Percentiles rank a stretch among this genome's conserved stretches.
Evolutionary conservation across 2,329 filamentous ascomycete genomes (phyloP).

Genomic region (Cladosporium cucumerinum): DNA sequence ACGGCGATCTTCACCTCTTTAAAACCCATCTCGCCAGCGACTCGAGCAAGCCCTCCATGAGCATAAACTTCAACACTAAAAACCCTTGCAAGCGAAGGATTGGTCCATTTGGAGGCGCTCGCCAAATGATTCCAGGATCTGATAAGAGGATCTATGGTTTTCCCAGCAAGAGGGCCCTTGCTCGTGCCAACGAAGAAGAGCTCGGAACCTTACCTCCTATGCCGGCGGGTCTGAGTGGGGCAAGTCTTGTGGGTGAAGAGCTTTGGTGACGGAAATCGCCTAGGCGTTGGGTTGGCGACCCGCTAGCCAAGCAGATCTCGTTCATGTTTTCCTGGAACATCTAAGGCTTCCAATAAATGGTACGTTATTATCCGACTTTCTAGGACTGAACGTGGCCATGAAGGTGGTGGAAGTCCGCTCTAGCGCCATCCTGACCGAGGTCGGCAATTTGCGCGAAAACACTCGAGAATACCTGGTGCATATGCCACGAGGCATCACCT

Average conservation of each 20-base stretch:
- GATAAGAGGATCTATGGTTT: slow-evolving; percentile 13
- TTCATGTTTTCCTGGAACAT: not conserved
- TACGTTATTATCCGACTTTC: slow-evolving; percentile 6
- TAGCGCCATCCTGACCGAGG: slow-evolving; percentile 3
- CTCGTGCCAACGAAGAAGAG: not conserved
- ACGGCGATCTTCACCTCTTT: slow-evolving; percentile 14
- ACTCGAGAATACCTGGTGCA: not conserved
- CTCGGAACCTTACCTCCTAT: slow-evolving; percentile 6
- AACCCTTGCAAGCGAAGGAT: slow-evolving; percentile 8
- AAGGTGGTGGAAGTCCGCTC: not conserved
- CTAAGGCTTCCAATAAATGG: not conserved
- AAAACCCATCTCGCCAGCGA: not conserved
- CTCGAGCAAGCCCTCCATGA: not conserved
- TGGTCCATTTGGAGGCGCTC: not conserved
- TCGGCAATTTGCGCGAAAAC: not conserved
- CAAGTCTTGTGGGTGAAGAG: not conserved
- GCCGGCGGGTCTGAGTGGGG: slow-evolving; percentile 10
- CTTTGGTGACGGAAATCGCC: slow-evolving; percentile 4
- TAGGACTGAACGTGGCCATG: not conserved
- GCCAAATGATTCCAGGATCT: slow-evolving; percentile 15
- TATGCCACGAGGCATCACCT: not conserved
- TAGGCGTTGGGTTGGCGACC: not conserved
- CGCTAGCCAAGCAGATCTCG: slow-evolving; percentile 9
- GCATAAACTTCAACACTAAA: slow-evolving; percentile 1
- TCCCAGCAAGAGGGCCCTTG: not conserved